Percentiles rank a stretch among this genome's conserved stretches.
These are phyloP conservation scores for Verticillium klebahnii DNA, from an alignment of 2,329 filamentous ascomycete species.

Conservation along the genomic window DNA sequence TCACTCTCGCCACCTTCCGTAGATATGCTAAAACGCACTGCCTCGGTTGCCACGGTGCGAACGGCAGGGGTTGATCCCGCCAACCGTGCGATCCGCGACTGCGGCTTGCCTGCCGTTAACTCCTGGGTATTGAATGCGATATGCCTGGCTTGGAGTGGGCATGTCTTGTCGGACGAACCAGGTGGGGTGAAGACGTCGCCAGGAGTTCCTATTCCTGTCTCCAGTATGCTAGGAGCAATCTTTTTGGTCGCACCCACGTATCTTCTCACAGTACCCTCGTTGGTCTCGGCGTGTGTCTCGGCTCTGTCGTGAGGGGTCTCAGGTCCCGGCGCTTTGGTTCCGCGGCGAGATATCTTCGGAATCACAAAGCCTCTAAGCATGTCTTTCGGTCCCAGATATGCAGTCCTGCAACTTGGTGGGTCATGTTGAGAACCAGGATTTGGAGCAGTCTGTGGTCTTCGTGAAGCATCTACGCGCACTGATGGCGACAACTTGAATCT, in stretches of 20 bases:
- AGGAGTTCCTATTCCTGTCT: neutral
- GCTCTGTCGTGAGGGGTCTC: neutral
- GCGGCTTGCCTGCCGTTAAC: neutral
- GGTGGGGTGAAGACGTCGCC: constrained; percentile 1
- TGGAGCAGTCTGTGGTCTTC: neutral
- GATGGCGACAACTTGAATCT: neutral
- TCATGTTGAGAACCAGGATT: neutral
- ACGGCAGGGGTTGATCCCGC: neutral
- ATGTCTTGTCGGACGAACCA: neutral
- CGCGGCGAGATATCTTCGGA: constrained; percentile 2
- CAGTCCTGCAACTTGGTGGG: neutral
- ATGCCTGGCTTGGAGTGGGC: constrained; percentile 3
- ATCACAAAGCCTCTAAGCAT: neutral
- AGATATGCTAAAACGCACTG: constrained; percentile 3
- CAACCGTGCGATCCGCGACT: neutral
- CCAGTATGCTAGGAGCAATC: neutral
- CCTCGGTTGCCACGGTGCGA: neutral
- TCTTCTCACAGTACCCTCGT: constrained; percentile 3
- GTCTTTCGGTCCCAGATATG: neutral
- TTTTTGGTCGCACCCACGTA: neutral
- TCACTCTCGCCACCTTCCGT: constrained; percentile 7
- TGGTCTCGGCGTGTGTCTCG: neutral
- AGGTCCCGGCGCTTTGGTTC: neutral
- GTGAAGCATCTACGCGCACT: neutral
- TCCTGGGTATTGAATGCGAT: neutral